These are phyloP conservation scores for Heliamphora pulchella DNA, from an alignment of 179 eudicot genomes.

Conservation along the genomic window DNA sequence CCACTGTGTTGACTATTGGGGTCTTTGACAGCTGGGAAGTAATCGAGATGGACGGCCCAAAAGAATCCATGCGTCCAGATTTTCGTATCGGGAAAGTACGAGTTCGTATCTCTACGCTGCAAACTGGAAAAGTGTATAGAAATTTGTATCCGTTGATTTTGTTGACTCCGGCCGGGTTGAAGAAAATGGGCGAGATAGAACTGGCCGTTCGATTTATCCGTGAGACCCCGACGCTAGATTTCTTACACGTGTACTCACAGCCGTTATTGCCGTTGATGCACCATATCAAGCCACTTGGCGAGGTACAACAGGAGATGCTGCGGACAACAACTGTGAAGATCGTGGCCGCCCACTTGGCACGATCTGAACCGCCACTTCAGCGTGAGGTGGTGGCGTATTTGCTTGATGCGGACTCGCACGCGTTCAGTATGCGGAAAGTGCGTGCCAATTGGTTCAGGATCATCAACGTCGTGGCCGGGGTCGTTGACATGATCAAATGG, in stretches of 20 bases:
- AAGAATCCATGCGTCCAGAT: conserved; percentile 47
- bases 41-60: conserved; percentile 32
- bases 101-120: conserved; percentile 68
- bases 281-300: conserved; percentile 67
- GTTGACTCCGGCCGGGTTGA: conserved; percentile 54
- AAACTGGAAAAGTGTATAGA: conserved; percentile 57
- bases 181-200: conserved; percentile 87
- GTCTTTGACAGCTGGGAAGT: conserved; percentile 65
- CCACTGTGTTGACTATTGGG: conserved; percentile 71
- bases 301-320: conserved; percentile 68
- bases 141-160: conserved; percentile 58
- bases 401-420: conserved; percentile 65
- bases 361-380: conserved; percentile 84
- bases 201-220: conserved; percentile 67
- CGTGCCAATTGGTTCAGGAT: conserved; percentile 82
- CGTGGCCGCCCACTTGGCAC: conserved; percentile 51
- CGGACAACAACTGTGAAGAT: conserved; percentile 52
- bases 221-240: conserved; percentile 50
- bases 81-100: conserved; percentile 80
- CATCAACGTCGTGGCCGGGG: conserved; percentile 56
- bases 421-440: conserved; percentile 87
- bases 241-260: conserved; percentile 71
- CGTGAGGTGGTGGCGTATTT: conserved; percentile 62
- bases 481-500: conserved; percentile 66
- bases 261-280: conserved; percentile 81